A percentile compares a stretch with the other conserved stretches of the same genome.
Conservation (phyloP, 192 early-diverging fungal genomes). For the Backusella morwellensis region DNA sequence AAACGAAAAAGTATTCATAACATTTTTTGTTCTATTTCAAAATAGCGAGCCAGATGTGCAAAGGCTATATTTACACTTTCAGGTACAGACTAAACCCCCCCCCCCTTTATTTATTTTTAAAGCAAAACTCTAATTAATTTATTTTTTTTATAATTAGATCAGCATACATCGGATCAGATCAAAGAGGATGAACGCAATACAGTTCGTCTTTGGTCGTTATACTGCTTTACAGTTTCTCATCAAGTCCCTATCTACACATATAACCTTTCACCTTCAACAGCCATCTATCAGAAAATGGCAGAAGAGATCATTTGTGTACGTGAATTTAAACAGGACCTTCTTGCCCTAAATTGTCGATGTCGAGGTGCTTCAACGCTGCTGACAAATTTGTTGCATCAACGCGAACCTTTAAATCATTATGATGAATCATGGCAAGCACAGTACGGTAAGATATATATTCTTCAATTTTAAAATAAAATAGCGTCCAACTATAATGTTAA, state of each 20-base stretch:
- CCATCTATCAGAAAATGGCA: slow-evolving; percentile 58
- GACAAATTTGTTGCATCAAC: slow-evolving; percentile 61
- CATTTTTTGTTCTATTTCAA: neutral
- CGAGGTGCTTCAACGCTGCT: slow-evolving; percentile 57
- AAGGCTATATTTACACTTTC: slow-evolving; percentile 49
- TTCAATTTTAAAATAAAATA: neutral
- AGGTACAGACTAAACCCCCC: slow-evolving; percentile 19
- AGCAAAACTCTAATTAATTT: neutral
- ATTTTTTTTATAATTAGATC: slow-evolving; percentile 31
- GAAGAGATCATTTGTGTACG: slow-evolving; percentile 47
- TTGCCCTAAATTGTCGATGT: slow-evolving; percentile 57
- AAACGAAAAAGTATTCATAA: neutral
- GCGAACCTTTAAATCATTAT: slow-evolving; percentile 50
- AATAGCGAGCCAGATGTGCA: slow-evolving; percentile 42
- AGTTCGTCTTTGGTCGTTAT: slow-evolving; percentile 63
- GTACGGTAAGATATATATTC: slow-evolving; percentile 42
- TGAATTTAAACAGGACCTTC: slow-evolving; percentile 50
- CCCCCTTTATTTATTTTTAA: neutral
- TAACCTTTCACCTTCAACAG: slow-evolving; percentile 61
- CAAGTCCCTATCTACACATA: slow-evolving; percentile 57
- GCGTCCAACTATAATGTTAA: neutral
- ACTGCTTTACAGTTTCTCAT: slow-evolving; percentile 48
- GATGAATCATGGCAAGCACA: slow-evolving; percentile 65
- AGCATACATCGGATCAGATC: slow-evolving; percentile 42
- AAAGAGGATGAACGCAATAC: slow-evolving; percentile 72